Conservation (phyloP, 177 flowering plant genomes). For the Vitis hybrid region DNA sequence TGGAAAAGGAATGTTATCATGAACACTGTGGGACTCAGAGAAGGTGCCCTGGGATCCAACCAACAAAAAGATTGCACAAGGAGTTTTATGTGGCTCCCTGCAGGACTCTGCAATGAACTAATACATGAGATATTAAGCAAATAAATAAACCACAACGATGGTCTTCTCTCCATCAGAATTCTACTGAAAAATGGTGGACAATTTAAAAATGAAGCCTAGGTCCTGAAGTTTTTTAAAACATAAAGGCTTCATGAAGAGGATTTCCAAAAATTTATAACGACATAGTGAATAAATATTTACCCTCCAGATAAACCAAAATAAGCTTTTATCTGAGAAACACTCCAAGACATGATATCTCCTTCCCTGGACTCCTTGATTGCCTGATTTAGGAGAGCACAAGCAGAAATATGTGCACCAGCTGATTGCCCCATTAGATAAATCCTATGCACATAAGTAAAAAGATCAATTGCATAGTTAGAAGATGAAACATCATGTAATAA, state of each 20-base stretch:
- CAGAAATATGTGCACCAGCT: constrained; percentile 97
- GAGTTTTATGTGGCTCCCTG: too few species aligned
- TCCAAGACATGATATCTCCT: constrained; percentile 64
- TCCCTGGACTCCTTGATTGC: constrained; percentile 70
- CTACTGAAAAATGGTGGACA: too few species aligned
- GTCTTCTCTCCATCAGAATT: too few species aligned
- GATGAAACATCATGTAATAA: neutral
- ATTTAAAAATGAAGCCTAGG: too few species aligned
- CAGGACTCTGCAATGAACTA: too few species aligned
- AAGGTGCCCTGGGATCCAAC: too few species aligned
- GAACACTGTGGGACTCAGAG: too few species aligned
- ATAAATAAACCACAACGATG: too few species aligned
- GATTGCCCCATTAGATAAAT: constrained; percentile 95
- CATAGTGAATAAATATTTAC: constrained; percentile 34
- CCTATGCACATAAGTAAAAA: constrained; percentile 33
- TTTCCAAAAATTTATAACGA: neutral
- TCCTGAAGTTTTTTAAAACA: too few species aligned
- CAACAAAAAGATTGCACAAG: too few species aligned
- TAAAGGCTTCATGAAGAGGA: neutral
- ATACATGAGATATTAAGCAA: too few species aligned
- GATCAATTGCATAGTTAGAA: neutral
- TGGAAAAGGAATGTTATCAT: too few species aligned
- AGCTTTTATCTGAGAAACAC: constrained; percentile 80
- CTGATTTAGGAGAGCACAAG: constrained; percentile 83
- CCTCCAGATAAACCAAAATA: constrained; percentile 99